Evolutionary conservation across 2,329 filamentous ascomycete genomes (phyloP), one percentile per base, ranked within the genome.

Genomic region (Xylariaceae sp.): DNA sequence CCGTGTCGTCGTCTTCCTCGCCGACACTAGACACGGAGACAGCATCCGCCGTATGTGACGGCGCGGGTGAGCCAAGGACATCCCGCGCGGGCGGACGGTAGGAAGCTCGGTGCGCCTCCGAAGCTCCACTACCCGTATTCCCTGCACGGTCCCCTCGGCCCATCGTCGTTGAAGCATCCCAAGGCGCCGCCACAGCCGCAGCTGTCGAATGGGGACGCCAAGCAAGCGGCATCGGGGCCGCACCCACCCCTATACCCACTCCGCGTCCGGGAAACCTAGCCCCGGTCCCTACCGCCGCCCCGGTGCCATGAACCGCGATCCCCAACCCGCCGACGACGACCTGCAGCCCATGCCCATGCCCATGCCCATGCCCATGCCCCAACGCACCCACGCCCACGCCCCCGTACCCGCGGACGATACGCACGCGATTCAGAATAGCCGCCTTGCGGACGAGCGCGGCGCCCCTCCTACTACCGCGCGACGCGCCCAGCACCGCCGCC

Each of bases 371-470:
- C 26, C 26, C 26, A 5, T 37, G 9, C 32, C 3, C 32, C 32
- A 16, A 12, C 32, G 12, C 12, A 4, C 14, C 9, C 14, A 3
- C 32, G 9, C 9, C 67, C 6, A 65, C n/a, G n/a, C 69, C 4
- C 71, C 69, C 44, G 74, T 54, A 6, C 69, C 67, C 10, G 71
- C 67, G 32, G 3, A 78, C 74, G 54, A 77, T 74, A 18, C 84
- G 75, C 7, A 87, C 75, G 9, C 81, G 73, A 65, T 90, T 90
- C 69, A 89, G 77, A 54, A 89, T 83, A 5, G 87, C 87, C 19
- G 83, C 85, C 48, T 88, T 85, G 20, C 86, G 77, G 14, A 90
- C 74, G 20, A 84, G 74, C 21, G 84, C 74, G n/a, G 74, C 71
- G 20, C 74, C 74, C 57, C 81, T 79, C 26, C 79, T 75, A 18